Base-by-base conservation (phyloP, 2,329 filamentous ascomycete genomes). In the Aspergillus proliferans region DNA sequence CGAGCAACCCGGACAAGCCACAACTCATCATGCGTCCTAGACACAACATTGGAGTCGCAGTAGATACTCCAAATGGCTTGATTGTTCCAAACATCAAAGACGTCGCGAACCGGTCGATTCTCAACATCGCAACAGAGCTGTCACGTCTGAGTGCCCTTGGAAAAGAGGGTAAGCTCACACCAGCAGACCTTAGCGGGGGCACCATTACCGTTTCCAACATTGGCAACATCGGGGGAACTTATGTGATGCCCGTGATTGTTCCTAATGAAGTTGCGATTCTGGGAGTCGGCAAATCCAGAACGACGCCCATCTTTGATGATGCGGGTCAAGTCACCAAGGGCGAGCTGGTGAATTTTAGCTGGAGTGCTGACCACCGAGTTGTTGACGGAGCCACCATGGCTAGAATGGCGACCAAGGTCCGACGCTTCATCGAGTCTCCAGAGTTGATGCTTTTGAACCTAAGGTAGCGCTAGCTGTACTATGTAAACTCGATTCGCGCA, bases 161-260 rank as follows among this genome's bases (percentile, higher is more conserved):
- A 1, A 75, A 79, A 12, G 76, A 79, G n/a, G 88, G 89, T 28
- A 88, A 86, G 67, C 79, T 98, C 4, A 76, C 82, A 1, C 79
- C 84, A 2, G 76, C 79, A 15, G 91, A 98, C 68, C 77, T 98
- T 54, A 80, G 77, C 33, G 90, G 90, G 46, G 90, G 90, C 14
- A 97, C 93, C 1, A 92, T 98, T 62, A 96, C 93, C 0, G 83
- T 98, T 45, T 95, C 90, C 60, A 98, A 98, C 67, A 95, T 98
- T 59, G 93, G 93, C 42, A 95, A 84, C 59, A 89, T 98, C 42
- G 93, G 93, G 47, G 93, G 93, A 24, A 93, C 88, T 1, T 95
- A 95, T 60, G 84, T 97, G 43, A 85, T 86, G 26, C 93, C 93
- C 1, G 87, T 98, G 45, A 88, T 98, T 59, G 88, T 95, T 43